phyloP scores from a whole-genome alignment of 495 filamentous ascomycete genomes.

The Hypoxylon fragiforme region DNA sequence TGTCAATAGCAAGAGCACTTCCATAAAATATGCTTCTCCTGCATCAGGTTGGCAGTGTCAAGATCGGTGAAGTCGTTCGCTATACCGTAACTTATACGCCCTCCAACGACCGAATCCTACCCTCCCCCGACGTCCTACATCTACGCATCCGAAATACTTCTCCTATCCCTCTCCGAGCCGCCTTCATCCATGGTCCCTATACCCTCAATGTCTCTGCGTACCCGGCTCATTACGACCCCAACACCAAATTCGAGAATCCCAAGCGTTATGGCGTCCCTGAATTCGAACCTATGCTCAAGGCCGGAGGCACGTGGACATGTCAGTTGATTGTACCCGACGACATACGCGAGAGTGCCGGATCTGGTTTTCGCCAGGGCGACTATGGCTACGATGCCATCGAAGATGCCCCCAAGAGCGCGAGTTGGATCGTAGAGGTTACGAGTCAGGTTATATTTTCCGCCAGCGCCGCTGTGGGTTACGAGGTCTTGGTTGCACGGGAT shows the following conservation, averaged over 20 bases:
- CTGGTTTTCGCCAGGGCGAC: conserved; percentile 38
- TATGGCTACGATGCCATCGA: conserved; percentile 38
- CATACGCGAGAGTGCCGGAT: conserved; percentile 59
- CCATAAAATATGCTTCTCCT: conserved; percentile 74
- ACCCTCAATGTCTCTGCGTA: conserved; percentile 84
- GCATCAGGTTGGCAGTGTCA: conserved; percentile 85
- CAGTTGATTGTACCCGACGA: conserved; percentile 74
- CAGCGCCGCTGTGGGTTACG: conserved; percentile 86
- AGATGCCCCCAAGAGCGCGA: conserved; percentile 57
- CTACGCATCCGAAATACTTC: conserved; percentile 92
- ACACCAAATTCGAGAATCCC: conserved; percentile 66
- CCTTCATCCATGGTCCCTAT: conserved; percentile 95
- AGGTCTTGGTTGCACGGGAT: conserved; percentile 82
- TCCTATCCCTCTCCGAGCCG: conserved; percentile 84
- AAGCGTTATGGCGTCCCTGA: conserved; percentile 70
- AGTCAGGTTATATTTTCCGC: conserved; percentile 91
- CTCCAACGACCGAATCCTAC: conserved; percentile 82
- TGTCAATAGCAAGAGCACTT: conserved; percentile 1
- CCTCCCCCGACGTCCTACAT: conserved; percentile 74
- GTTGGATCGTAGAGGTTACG: conserved; percentile 89
- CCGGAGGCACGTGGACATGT: conserved; percentile 82
- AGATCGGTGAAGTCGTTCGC: conserved; percentile 86
- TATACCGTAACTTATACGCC: conserved; percentile 95
- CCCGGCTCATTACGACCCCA: conserved; percentile 76
- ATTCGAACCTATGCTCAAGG: conserved; percentile 95